Evolutionary conservation across 495 filamentous ascomycete genomes (phyloP).

Genomic region (Talaromyces proteolyticus): DNA sequence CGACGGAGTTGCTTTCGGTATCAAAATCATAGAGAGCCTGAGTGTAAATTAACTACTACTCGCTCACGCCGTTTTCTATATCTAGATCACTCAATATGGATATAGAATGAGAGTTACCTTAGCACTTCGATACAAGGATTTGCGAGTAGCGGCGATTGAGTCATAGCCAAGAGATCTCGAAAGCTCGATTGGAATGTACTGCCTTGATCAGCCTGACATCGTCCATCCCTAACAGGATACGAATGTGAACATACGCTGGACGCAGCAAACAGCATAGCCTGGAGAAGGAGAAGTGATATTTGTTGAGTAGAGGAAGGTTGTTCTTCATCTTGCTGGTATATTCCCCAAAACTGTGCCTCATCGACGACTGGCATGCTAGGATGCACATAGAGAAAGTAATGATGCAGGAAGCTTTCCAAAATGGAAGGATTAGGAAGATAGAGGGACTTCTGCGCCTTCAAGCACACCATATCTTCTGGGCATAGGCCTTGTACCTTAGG

Average conservation of each 20-base stretch:
- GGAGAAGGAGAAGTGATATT: slow-evolving; percentile 41
- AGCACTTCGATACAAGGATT: slow-evolving; percentile 33
- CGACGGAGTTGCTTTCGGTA: slow-evolving; percentile 20
- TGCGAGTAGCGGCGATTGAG: slow-evolving; percentile 21
- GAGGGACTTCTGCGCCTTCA: neutral
- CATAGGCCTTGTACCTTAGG: neutral
- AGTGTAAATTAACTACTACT: neutral
- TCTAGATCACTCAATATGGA: slow-evolving; percentile 5
- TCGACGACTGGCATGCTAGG: slow-evolving; percentile 39
- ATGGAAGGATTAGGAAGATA: neutral
- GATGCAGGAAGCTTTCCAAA: slow-evolving; percentile 23
- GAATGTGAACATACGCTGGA: slow-evolving; percentile 27
- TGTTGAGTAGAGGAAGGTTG: slow-evolving; percentile 26
- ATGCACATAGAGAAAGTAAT: slow-evolving; percentile 44
- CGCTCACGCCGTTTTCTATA: neutral
- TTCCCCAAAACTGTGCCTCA: slow-evolving; percentile 40
- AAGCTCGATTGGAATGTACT: slow-evolving; percentile 14
- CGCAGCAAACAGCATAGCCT: slow-evolving; percentile 39
- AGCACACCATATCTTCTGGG: neutral
- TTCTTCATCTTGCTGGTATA: slow-evolving; percentile 12
- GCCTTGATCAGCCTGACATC: neutral
- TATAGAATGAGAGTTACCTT: slow-evolving; percentile 19
- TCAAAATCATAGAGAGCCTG: slow-evolving; percentile 21
- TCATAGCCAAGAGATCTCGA: neutral
- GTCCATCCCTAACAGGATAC: neutral